Evolutionary conservation across 225 moss, liverwort and hornwort species (phyloP).

Genomic region (Anthoceros angustus): DNA sequence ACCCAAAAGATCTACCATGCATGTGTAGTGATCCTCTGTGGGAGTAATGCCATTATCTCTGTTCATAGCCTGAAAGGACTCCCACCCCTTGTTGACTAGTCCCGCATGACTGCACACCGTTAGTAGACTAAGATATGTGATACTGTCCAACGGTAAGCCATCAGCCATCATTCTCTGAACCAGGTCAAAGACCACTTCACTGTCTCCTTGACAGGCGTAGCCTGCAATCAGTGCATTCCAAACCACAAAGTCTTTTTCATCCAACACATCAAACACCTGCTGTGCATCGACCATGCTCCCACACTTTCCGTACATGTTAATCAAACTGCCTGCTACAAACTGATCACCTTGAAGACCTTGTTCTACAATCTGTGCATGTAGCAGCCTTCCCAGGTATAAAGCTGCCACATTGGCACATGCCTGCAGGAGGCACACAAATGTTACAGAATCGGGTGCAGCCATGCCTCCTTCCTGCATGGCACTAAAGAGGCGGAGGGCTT

Average conservation of each 20-base stretch:
- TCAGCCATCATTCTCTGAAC: not conserved
- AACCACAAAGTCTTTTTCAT: not conserved
- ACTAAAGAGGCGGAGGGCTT: not conserved
- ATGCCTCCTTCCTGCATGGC: not conserved
- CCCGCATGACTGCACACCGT: constrained; percentile 2
- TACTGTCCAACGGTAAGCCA: not conserved
- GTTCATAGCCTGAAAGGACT: not conserved
- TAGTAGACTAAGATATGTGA: not conserved
- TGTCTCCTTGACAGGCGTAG: not conserved
- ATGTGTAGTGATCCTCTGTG: not conserved
- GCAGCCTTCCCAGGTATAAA: not conserved
- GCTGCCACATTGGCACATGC: not conserved
- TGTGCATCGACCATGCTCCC: constrained; percentile 4
- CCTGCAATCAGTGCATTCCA: constrained; percentile 1
- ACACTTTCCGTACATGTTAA: not conserved
- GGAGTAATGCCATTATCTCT: not conserved
- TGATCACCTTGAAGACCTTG: not conserved
- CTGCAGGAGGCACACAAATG: not conserved
- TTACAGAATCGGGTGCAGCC: not conserved
- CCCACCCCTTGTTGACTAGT: not conserved
- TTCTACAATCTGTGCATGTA: not conserved
- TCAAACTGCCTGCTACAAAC: not conserved
- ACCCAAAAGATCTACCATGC: not conserved
- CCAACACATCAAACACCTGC: not conserved
- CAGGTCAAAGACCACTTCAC: constrained; percentile 1